Conservation (phyloP, 495 filamentous ascomycete species). For the Aspergillus taichungensis region DNA sequence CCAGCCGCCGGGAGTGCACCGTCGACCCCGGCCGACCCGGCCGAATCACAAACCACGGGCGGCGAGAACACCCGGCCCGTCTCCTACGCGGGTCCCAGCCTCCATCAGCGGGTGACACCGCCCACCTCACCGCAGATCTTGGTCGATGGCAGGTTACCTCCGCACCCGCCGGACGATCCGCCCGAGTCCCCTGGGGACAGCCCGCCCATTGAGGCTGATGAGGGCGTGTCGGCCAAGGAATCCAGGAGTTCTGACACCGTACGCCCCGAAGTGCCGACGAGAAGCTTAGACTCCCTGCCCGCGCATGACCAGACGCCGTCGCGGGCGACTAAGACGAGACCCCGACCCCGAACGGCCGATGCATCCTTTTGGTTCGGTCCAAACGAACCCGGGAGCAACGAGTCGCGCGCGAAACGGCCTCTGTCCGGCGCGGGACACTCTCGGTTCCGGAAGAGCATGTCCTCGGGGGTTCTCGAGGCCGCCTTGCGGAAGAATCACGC, state of each 20-base stretch:
- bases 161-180: conserved; percentile 38
- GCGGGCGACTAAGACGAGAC: conserved; percentile 38
- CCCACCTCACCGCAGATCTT: conserved; percentile 29
- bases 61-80: conserved; percentile 26
- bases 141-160: conserved; percentile 21
- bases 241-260: conserved; percentile 55
- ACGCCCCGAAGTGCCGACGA: conserved; percentile 20
- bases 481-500: conserved; percentile 13
- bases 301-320: conserved; percentile 53
- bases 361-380: conserved; percentile 35
- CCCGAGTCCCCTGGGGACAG: conserved; percentile 40
- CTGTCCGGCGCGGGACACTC: conserved; percentile 28
- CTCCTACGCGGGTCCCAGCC: conserved; percentile 27
- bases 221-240: conserved; percentile 65
- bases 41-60: conserved; percentile 16
- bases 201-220: too few species aligned
- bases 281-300: conserved; percentile 45
- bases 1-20: conserved; percentile 56
- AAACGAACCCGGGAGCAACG: conserved; percentile 10
- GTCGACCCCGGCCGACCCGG: conserved; percentile 49
- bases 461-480: conserved; percentile 20
- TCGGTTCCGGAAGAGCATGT: conserved; percentile 28
- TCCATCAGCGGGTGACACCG: conserved; percentile 21
- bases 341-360: conserved; percentile 45
- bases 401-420: conserved; percentile 24